A percentile compares a stretch with the other conserved stretches of the same genome.
Conservation (phyloP, 1,284 basidiomycete genomes). For the Kwoniella shivajii region DNA sequence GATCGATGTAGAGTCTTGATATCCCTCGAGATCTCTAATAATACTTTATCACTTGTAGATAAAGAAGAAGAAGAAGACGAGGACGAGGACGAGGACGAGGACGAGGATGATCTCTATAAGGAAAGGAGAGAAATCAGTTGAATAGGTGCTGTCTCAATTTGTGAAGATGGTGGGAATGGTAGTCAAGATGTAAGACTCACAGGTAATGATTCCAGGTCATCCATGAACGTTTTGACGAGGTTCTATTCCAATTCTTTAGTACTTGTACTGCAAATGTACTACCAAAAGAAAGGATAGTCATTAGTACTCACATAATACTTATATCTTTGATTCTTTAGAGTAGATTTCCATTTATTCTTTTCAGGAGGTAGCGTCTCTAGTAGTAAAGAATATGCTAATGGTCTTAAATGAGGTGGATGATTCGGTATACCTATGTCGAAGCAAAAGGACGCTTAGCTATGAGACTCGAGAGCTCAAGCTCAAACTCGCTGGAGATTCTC, state of each 20-base stretch:
- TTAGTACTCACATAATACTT: conserved; percentile 48
- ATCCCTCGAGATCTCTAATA: conserved; percentile 44
- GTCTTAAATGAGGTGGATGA: conserved; percentile 47
- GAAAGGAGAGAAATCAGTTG: neutral
- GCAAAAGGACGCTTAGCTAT: no score
- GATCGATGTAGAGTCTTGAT: conserved; percentile 42
- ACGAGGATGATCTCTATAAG: conserved; percentile 8
- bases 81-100: no score
- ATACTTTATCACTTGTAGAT: conserved; percentile 36
- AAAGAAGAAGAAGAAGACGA: no score
- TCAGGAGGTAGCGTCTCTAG: conserved; percentile 41
- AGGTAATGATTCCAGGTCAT: conserved; percentile 27
- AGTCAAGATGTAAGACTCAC: conserved; percentile 19
- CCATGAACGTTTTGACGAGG: conserved; percentile 35
- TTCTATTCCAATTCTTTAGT: conserved; percentile 16
- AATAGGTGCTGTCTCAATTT: neutral
- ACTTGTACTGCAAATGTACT: neutral
- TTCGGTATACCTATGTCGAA: conserved; percentile 48
- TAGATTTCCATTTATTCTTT: conserved; percentile 44
- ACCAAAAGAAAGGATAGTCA: neutral
- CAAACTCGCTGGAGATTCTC: no score
- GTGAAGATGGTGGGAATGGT: conserved; percentile 34
- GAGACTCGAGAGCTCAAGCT: no score
- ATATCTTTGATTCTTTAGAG: conserved; percentile 22
- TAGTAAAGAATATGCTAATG: conserved; percentile 48